Conservation (phyloP, 805 yeast genomes). For the Wickerhamomyces sydowiorum region DNA sequence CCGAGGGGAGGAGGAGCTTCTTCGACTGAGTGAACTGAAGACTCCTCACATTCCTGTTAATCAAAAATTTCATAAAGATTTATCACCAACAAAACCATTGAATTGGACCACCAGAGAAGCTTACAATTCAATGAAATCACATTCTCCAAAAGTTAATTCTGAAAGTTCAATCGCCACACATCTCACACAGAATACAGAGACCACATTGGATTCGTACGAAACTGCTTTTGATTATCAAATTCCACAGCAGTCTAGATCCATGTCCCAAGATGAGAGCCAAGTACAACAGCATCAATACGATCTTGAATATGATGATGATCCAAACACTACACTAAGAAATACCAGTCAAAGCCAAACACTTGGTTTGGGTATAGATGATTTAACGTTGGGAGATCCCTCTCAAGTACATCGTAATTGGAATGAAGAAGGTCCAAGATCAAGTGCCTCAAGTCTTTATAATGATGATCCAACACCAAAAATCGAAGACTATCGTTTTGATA, state of each 20-base stretch:
- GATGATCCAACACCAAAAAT: not conserved
- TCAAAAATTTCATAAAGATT: conserved; percentile 6
- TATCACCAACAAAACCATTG: conserved; percentile 23
- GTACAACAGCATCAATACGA: not conserved
- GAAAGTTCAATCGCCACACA: conserved; percentile 11
- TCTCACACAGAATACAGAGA: conserved; percentile 7
- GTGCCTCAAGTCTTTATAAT: conserved; percentile 8
- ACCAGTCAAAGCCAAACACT: not conserved
- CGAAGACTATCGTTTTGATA: not conserved
- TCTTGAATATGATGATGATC: not conserved
- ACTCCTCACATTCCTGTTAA: conserved; percentile 3
- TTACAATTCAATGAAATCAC: not conserved
- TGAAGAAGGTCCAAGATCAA: conserved; percentile 1
- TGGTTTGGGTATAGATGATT: conserved; percentile 13
- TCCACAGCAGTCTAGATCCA: not conserved
- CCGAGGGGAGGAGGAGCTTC: not conserved
- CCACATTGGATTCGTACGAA: conserved; percentile 11
- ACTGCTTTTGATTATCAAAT: conserved; percentile 16
- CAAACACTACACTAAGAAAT: not conserved
- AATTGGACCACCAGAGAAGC: conserved; percentile 6
- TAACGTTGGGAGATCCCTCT: conserved; percentile 5
- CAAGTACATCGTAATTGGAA: not conserved
- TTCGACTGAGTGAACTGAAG: not conserved
- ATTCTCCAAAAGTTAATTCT: not conserved
- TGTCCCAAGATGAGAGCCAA: too few relatives aligned